phyloP scores from a whole-genome alignment of 1,284 basidiomycete species.

The Porogramme epimiltina region DNA sequence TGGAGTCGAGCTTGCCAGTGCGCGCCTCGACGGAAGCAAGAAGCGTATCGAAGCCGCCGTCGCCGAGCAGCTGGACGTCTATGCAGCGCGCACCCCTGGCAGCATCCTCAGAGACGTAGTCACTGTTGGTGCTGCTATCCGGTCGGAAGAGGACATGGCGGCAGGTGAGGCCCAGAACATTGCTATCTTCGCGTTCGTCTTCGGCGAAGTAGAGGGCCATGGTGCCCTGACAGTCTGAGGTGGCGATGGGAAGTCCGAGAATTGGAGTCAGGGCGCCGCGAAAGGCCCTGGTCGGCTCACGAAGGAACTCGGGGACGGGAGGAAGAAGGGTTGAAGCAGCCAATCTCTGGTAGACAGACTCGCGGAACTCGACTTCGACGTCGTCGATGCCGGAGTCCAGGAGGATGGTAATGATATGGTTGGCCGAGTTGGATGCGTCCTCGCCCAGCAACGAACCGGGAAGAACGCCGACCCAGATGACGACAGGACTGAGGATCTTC shows the following conservation, averaged over 20 bases:
- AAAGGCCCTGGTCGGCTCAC: conserved; percentile 29
- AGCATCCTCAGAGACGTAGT: conserved; percentile 6
- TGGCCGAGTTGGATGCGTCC: background rate
- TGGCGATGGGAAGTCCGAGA: conserved; percentile 36
- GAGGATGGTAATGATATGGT: conserved; percentile 9
- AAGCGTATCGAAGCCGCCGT: conserved; percentile 5
- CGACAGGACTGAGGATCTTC: background rate
- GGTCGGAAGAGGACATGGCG: conserved; percentile 28
- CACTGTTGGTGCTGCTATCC: conserved; percentile 10
- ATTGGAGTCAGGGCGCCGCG: conserved; percentile 34
- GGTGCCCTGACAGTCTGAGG: conserved; percentile 12
- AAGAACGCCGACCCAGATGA: background rate
- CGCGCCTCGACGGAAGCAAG: too few relatives aligned
- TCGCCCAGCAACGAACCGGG: background rate
- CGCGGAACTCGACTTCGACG: conserved; percentile 35
- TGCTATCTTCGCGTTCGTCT: conserved; percentile 21
- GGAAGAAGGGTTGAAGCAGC: conserved; percentile 30
- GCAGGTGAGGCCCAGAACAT: conserved; percentile 24
- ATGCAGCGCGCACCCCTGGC: background rate
- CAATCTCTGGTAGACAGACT: conserved; percentile 29
- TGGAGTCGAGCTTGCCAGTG: too few relatives aligned
- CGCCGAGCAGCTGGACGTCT: conserved; percentile 16
- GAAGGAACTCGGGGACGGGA: conserved; percentile 13
- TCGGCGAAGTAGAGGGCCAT: conserved; percentile 17
- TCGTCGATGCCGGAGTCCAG: conserved; percentile 21